Evolutionary conservation across 202 grass and related monocot species (phyloP), one percentile per base, ranked within the genome.

Genomic region (Setaria viridis): DNA sequence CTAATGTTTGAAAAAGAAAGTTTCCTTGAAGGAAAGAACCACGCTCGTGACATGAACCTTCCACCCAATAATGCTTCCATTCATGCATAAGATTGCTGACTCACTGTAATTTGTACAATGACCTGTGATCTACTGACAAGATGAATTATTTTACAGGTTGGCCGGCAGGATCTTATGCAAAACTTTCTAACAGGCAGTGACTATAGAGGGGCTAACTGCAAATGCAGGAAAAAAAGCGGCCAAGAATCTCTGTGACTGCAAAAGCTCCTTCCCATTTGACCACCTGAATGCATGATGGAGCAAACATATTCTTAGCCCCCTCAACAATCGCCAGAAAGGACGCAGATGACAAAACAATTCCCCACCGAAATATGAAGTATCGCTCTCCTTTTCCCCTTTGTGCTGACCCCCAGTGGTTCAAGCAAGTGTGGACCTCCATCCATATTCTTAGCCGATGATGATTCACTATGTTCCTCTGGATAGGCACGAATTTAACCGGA

Each of bases 181-280:
- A 81, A 47, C 11, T 64, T 72, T 70, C 21, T 64, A 72, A 77
- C 41, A 39, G 58, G 6, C 14, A 53, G 70, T 73, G 70, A 41
- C 37, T 8, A 53, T 20, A 21, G 43, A 37, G 39, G 70, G 5
- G 32, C 7, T 72, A 60, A 80, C 35, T 56, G 42, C 55, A 75
- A 80, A 83, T 46, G 16, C 13, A 2, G 15, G 5, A 57, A 74
- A 60, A 60, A 32, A 64, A 9, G 76, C 11, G 4, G 47, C 39
- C 7, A 70, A 69, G 67, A 55, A 66, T 77, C 16, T 72, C n/a
- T 39, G 47, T 59, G 64, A 65, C 83, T 59, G 56, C 70, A 72
- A 66, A 79, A 63, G 82, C 47, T 48, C 82, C 45, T 86, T 85
- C 82, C 56, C 48, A 85, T 83, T 85, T 85, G 85, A 90, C 88